Percentiles rank a stretch among this genome's conserved stretches.
These are phyloP conservation scores for Biscogniauxia mediterranea DNA, from an alignment of 2,329 filamentous ascomycete species.

Conservation along the genomic window DNA sequence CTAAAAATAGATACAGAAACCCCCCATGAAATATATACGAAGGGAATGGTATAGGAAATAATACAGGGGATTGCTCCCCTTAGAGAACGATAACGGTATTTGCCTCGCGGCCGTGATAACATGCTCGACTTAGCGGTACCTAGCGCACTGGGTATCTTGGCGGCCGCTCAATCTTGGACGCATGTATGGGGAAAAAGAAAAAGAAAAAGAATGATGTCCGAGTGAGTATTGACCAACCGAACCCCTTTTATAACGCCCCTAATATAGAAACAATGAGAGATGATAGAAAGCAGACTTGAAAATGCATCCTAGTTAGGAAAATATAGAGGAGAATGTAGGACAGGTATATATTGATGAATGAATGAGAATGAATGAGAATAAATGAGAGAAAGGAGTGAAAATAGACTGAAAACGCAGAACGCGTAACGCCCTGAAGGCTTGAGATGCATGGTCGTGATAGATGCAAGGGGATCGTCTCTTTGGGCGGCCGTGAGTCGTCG, in stretches of 20 bases:
- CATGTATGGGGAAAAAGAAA: neutral
- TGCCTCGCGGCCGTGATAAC: neutral
- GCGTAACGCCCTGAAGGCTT: neutral
- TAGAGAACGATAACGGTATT: neutral
- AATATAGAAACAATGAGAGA: neutral
- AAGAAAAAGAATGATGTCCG: neutral
- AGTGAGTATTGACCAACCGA: neutral
- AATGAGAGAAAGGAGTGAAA: neutral
- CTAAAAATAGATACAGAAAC: neutral
- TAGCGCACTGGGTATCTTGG: neutral
- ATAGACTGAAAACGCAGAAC: neutral
- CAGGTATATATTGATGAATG: neutral
- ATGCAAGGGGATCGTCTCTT: conserved; percentile 23
- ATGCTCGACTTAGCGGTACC: neutral
- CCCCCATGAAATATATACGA: neutral
- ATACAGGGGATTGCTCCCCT: neutral
- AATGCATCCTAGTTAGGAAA: neutral
- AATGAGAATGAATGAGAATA: neutral
- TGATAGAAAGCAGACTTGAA: neutral
- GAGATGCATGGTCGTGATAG: conserved; percentile 13
- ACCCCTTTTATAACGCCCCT: neutral
- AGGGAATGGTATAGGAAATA: neutral
- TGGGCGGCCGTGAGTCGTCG: conserved; percentile 30
- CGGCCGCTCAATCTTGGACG: neutral
- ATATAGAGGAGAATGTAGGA: neutral